Evolutionary conservation across 2,329 filamentous ascomycete species (phyloP), one percentile per base, ranked within the genome.

Genomic region (Penicillium sp.): DNA sequence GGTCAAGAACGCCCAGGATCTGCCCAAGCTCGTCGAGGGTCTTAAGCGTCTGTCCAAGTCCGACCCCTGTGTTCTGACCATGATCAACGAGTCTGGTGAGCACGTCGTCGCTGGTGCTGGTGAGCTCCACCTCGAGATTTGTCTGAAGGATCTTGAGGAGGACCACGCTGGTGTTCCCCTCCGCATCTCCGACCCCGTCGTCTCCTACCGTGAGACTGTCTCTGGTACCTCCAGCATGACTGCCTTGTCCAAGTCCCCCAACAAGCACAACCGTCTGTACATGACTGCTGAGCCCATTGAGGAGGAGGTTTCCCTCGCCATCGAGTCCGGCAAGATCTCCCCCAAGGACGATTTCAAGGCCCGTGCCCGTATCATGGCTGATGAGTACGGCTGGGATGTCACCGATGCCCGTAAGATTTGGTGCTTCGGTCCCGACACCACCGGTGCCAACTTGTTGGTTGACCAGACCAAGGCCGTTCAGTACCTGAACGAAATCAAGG

Each of bases 191-290:
- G 94, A 97, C 83, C 94, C 94, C 65, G 94, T 99, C 75, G 94
- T 97, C 73, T 85, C 90, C 76, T 99, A 95, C 87, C 92, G 94
- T 85, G 94, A 99, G 86, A 95, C 93, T 62, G 93, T 99, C 71
- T 78, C 79, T 67, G 83, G 63, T 70, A 86, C 85, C 74, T 97
- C 94, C 51, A 90, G 86, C 85, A 97, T 97, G 72, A 95, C 90
- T 72, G 94, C 94, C 66, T 84, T 99, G 71, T 97, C 94, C 79
- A 99, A 99, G 85, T 99, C 94, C 45, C 94, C 94, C 82, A 99
- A 99, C 89, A 99, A 99, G 90, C 94, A 99, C 89, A 99, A 99
- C 86, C 93, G 94, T 91, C 85, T 99, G 58, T 99, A 97, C 84
- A 87, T 99, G 80, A 85, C 84, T 77, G 94, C 94, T 63, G 81